These are phyloP conservation scores for Paralagenidium karlingii DNA, from an alignment of 352 stramenopile species.

Conservation along the genomic window DNA sequence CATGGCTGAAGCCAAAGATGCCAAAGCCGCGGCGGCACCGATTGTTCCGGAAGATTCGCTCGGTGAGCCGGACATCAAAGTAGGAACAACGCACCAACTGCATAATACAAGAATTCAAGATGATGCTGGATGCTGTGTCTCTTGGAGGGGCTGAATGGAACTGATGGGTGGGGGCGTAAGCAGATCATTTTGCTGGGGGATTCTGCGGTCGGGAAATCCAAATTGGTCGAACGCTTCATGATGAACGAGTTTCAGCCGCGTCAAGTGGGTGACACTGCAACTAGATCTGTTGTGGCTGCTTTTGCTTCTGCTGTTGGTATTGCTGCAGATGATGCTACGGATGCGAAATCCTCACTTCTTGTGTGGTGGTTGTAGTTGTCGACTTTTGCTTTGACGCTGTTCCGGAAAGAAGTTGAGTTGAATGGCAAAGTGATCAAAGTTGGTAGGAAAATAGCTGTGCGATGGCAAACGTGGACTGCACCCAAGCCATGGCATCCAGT, in stretches of 20 bases:
- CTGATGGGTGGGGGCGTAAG: too few species aligned
- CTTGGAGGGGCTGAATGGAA: too few species aligned
- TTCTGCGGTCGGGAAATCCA: constrained; percentile 92
- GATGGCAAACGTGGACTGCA: neutral
- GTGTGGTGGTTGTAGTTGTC: constrained; percentile 51
- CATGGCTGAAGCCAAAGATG: too few species aligned
- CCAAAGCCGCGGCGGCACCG: constrained; percentile 4
- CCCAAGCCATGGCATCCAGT: neutral
- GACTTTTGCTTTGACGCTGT: constrained; percentile 93
- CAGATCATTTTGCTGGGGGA: constrained; percentile 91
- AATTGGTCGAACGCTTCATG: constrained; percentile 92
- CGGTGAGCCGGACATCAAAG: constrained; percentile 51
- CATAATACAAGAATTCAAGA: neutral
- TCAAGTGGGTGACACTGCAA: constrained; percentile 18
- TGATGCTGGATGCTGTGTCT: neutral
- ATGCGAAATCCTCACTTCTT: neutral
- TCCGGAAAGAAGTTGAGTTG: constrained; percentile 86
- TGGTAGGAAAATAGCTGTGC: too few species aligned
- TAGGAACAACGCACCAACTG: constrained; percentile 1
- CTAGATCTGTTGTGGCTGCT: neutral
- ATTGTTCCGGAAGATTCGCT: constrained; percentile 25
- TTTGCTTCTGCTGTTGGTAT: constrained; percentile 1
- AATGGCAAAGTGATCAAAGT: constrained; percentile 49
- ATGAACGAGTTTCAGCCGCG: constrained; percentile 93
- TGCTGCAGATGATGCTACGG: constrained; percentile 71